Conservation (phyloP, 2,329 filamentous ascomycete genomes). For the Clathrospora elynae region DNA sequence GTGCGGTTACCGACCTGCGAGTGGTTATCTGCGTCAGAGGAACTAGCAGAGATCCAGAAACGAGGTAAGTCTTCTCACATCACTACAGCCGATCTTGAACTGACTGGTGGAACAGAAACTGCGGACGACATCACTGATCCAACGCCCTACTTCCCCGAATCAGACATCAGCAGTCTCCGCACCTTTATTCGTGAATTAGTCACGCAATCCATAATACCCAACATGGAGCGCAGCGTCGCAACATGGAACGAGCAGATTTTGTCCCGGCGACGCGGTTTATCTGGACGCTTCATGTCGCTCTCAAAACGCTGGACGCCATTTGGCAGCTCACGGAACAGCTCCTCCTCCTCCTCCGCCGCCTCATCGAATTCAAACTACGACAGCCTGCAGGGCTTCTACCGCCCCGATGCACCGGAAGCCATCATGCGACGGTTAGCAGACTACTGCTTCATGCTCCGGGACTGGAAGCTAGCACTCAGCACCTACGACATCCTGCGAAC, state of each 20-base stretch:
- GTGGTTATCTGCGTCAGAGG: constrained; percentile 88
- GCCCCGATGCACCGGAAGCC: constrained; percentile 82
- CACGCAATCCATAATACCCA: constrained; percentile 90
- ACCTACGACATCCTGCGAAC: constrained; percentile 88
- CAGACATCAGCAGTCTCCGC: constrained; percentile 84
- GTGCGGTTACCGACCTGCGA: constrained; percentile 79
- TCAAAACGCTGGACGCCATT: constrained; percentile 90
- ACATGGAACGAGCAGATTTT: constrained; percentile 98
- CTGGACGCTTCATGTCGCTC: constrained; percentile 91
- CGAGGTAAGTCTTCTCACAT: constrained; percentile 54
- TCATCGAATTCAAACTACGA: constrained; percentile 74
- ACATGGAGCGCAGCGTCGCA: constrained; percentile 90
- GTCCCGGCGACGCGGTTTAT: constrained; percentile 83
- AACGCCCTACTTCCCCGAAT: constrained; percentile 84
- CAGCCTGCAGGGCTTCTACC: constrained; percentile 76
- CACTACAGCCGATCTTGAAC: constrained; percentile 2
- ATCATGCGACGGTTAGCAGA: constrained; percentile 92
- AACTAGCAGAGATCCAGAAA: constrained; percentile 73
- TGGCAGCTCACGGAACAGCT: constrained; percentile 66
- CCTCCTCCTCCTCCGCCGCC: constrained; percentile 58
- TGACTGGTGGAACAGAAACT: constrained; percentile 53
- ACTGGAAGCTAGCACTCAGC: constrained; percentile 90
- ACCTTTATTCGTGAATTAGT: constrained; percentile 94
- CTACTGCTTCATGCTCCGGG: constrained; percentile 94
- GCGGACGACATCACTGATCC: constrained; percentile 74